Base-by-base conservation (phyloP, 768 basidiomycete genomes). In the Lactarius hengduanensis region DNA sequence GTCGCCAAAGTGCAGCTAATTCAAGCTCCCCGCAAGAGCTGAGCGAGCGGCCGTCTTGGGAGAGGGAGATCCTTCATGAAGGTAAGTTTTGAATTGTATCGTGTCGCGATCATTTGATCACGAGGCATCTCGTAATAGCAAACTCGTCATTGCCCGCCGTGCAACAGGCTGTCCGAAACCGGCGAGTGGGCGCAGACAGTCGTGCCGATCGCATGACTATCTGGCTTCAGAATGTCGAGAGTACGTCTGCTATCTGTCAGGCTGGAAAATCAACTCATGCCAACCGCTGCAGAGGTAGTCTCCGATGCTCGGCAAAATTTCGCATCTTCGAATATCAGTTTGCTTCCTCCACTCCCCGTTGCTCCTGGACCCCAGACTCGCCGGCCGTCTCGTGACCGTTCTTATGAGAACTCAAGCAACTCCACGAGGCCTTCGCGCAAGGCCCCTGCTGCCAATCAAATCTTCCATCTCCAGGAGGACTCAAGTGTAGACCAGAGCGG, bases 181-280 rank as follows among this genome's bases (percentile, higher is more conserved):
- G 85, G 66, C 81, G 78, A 47, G 71, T 84, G 22, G 84, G 81
- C 34, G 82, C 80, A 32, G 88, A 88, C 68, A 81, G 80, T 43
- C 77, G 79, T 58, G 68, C 78, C 3, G 90, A 94, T 70, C 80
- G 91, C 60, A 87, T 94, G 88, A 82, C 86, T 1, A 78, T 89
- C 61, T 94, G 92, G 92, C 89, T 92, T 77, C 84, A 84, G 70
- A 91, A 86, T 65, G 89, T 92, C 18, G 91, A 94, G 77, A 88
- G 92, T 92, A 74, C 73, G 91, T 84, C 10, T 11, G 43, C 6
- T 4, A 9, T 5, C 9, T 50, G 28, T 57, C 57, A 22, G 9
- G 4, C 4, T 60, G 32, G 28, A 16, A 53, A 26, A 34, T 15
- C n/a, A 32, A 32, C 65, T 57, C n/a, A 67, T 57, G 16, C 50